These are phyloP conservation scores for Geum urbanum DNA, from an alignment of 306 rosid genomes.

Conservation along the genomic window DNA sequence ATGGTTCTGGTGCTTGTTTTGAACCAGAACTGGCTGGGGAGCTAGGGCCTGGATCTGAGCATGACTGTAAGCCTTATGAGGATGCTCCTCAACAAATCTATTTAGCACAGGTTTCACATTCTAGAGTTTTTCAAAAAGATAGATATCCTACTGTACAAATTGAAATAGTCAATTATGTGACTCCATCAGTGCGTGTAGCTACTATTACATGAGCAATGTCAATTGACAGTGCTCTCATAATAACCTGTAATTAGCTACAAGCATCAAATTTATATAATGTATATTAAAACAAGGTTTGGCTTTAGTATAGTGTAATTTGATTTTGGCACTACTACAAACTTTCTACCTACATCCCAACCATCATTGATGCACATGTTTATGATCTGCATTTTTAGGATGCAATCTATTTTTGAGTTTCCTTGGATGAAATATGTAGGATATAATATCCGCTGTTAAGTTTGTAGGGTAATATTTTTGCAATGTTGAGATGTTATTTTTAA, in stretches of 20 bases:
- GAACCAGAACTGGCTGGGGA: constrained; percentile 24
- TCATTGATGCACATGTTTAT: constrained; percentile 4
- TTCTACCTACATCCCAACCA: not conserved
- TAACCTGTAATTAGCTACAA: no score
- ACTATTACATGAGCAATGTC: no score
- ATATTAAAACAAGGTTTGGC: no score
- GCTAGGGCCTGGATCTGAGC: constrained; percentile 20
- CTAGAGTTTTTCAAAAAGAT: constrained; percentile 13
- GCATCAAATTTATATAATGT: no score
- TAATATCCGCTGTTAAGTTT: not conserved
- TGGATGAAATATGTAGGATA: constrained; percentile 3
- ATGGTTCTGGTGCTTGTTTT: constrained; percentile 20
- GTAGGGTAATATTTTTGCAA: not conserved
- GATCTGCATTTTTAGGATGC: not conserved
- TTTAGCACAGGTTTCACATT: constrained; percentile 80
- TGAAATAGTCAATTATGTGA: constrained; percentile 19
- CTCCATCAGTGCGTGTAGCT: not conserved
- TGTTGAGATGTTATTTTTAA: constrained; percentile 13
- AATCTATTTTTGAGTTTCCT: not conserved
- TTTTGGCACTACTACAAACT: no score
- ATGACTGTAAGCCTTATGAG: constrained; percentile 40
- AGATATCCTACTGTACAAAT: not conserved
- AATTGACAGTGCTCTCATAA: no score
- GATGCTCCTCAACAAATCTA: constrained; percentile 59
- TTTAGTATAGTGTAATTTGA: no score